Evolutionary conservation across 768 basidiomycete genomes (phyloP).

Genomic region (Boletus eberwhitei): DNA sequence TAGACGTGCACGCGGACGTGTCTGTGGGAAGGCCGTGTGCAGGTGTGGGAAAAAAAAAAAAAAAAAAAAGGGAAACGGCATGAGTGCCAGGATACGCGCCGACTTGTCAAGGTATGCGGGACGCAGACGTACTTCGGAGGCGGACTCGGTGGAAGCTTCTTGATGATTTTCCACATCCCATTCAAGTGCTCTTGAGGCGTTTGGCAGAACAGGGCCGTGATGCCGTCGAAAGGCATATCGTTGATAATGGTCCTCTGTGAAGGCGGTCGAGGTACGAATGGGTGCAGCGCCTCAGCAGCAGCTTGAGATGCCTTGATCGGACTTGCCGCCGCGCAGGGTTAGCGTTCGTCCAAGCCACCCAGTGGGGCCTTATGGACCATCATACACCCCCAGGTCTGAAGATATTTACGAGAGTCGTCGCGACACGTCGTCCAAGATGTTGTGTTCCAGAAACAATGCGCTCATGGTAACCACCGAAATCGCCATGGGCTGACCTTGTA

Average conservation of each 20-base stretch:
- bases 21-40: background rate
- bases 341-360: background rate
- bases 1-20: slow-evolving; percentile 34
- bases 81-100: background rate
- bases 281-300: background rate
- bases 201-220: slow-evolving; percentile 8
- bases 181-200: slow-evolving; percentile 24
- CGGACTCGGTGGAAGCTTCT: slow-evolving; percentile 15
- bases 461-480: slow-evolving; percentile 1
- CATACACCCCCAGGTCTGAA: background rate
- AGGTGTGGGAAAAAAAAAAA: background rate
- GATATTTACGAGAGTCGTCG: background rate
- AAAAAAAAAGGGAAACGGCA: background rate
- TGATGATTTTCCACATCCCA: slow-evolving; percentile 22
- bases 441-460: slow-evolving; percentile 13
- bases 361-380: no score
- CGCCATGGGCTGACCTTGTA: background rate
- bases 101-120: background rate
- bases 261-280: background rate
- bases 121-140: slow-evolving; percentile 13
- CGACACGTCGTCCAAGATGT: background rate
- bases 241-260: background rate
- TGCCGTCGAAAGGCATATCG: slow-evolving; percentile 8
- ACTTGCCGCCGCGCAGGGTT: background rate
- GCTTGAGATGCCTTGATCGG: background rate